A percentile compares a stretch with the other conserved stretches of the same genome.
These are phyloP conservation scores for Trichopus zeylanicus DNA, from an alignment of 116 monocot species.

Conservation along the genomic window DNA sequence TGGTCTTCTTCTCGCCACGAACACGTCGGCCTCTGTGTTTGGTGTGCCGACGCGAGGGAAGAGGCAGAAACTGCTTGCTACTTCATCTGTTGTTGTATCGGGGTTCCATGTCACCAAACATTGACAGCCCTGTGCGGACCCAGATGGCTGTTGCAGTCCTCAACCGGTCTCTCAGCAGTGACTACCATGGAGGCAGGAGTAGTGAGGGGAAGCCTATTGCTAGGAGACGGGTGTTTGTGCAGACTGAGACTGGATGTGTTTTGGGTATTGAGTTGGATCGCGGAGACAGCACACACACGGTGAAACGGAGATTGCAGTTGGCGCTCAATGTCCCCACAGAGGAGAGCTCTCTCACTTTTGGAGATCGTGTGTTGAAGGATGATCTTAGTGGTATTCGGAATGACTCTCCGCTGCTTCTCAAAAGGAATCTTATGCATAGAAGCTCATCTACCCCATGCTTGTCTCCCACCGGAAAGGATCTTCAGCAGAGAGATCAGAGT, in stretches of 20 bases:
- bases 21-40: not conserved
- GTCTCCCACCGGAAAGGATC: slow-evolving; percentile 61
- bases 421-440: slow-evolving; percentile 58
- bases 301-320: slow-evolving; percentile 66
- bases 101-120: slow-evolving; percentile 48
- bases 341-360: slow-evolving; percentile 68
- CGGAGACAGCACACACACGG: slow-evolving; percentile 72
- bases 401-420: slow-evolving; percentile 75
- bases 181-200: slow-evolving; percentile 26
- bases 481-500: slow-evolving; percentile 50
- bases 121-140: slow-evolving; percentile 75
- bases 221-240: slow-evolving; percentile 73
- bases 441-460: slow-evolving; percentile 85
- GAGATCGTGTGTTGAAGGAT: slow-evolving; percentile 72
- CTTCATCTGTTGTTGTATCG: not conserved
- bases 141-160: slow-evolving; percentile 70
- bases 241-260: slow-evolving; percentile 71
- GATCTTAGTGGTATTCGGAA: slow-evolving; percentile 69
- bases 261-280: slow-evolving; percentile 71
- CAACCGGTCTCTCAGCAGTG: slow-evolving; percentile 31
- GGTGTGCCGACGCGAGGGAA: slow-evolving; percentile 1
- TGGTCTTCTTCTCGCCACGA: not conserved
- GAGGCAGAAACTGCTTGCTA: not conserved
- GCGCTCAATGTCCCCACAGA: slow-evolving; percentile 70
- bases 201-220: slow-evolving; percentile 30